A percentile compares a stretch with the other conserved stretches of the same genome.
Conservation (phyloP, 1,139 yeast species). For the Candida pseudoviswanathii region DNA sequence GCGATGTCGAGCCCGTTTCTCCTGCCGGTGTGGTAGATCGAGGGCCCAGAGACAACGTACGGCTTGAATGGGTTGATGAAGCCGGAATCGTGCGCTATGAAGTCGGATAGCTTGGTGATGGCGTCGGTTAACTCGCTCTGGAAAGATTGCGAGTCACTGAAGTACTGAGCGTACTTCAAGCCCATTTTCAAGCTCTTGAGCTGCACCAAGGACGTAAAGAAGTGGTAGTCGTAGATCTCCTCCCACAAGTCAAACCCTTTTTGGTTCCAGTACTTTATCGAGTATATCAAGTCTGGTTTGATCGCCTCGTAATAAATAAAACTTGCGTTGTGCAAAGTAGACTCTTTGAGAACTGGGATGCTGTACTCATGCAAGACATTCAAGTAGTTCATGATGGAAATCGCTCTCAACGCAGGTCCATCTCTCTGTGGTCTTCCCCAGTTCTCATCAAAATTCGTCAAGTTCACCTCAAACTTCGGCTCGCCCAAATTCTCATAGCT, state of each 20-base stretch:
- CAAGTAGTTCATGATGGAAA: conserved; percentile 63
- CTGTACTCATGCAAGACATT: conserved; percentile 5
- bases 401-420: conserved; percentile 84
- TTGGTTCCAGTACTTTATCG: conserved; percentile 61
- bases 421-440: conserved; percentile 99
- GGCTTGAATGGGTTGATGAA: conserved; percentile 27
- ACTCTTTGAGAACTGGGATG: neutral
- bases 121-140: conserved; percentile 22
- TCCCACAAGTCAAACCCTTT: conserved; percentile 92
- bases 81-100: conserved; percentile 24
- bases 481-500: conserved; percentile 71
- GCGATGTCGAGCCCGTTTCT: conserved; percentile 85
- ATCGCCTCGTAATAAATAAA: conserved; percentile 55
- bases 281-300: conserved; percentile 71
- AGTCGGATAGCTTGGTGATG: conserved; percentile 34
- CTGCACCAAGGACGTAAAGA: conserved; percentile 78
- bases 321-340: conserved; percentile 20
- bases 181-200: conserved; percentile 69
- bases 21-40: conserved; percentile 32
- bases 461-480: conserved; percentile 78
- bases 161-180: conserved; percentile 40
- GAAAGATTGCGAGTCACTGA: conserved; percentile 35
- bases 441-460: conserved; percentile 55
- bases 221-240: conserved; percentile 73
- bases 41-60: conserved; percentile 72